Base-by-base conservation (phyloP, 2,329 filamentous ascomycete genomes). In the Arthrobotrys entomopaga region DNA sequence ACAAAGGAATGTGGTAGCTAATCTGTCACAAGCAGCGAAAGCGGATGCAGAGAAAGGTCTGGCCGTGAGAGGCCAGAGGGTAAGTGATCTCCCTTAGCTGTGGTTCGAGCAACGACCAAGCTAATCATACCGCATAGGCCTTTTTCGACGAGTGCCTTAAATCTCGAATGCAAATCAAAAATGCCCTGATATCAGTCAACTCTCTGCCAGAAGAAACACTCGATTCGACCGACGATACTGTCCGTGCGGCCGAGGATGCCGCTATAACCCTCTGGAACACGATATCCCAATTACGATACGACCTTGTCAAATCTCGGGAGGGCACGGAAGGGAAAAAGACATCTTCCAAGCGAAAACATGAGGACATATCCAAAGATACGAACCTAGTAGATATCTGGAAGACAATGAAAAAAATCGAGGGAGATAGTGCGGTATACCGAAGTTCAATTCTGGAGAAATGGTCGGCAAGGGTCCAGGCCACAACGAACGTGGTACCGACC, bases 141-240 rank as follows among this genome's bases (percentile, higher is more conserved):
- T 88, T 90, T 0, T 99, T 97, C 79, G 94, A 98, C 78, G 88
- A 91, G 0, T 87, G 98, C 0, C 86, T 99, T 34, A 96, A 97
- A 82, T 87, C 93, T 13, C 89, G 95, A 19, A 97, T 99, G 79
- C 91, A 94, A 74, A 83, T 99, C 16, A 96, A 99, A 81, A 98
- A 97, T 81, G 92, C 91, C 1, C 83, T 99, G 13, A 87, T 95
- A 15, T 89, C 91, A 0, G 87, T 90, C 24, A 97, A 97, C 81
- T 90, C 92, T 0, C 84, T 96, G 46, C 81, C 85, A 15, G 80
- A 80, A 79, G 80, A 66, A 79, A 76, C 1, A 79, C 53, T 83
- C 46, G 82, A 73, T 40, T 58, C 69, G 3, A 61, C 82, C 38
- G 80, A 82, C 13, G 83, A 86, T 80, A 89, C 82, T 79, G 96